A percentile compares a stretch with the other conserved stretches of the same genome.
Conservation (phyloP, 176 grass and related monocot genomes). For the Puccinellia tenuiflora region DNA sequence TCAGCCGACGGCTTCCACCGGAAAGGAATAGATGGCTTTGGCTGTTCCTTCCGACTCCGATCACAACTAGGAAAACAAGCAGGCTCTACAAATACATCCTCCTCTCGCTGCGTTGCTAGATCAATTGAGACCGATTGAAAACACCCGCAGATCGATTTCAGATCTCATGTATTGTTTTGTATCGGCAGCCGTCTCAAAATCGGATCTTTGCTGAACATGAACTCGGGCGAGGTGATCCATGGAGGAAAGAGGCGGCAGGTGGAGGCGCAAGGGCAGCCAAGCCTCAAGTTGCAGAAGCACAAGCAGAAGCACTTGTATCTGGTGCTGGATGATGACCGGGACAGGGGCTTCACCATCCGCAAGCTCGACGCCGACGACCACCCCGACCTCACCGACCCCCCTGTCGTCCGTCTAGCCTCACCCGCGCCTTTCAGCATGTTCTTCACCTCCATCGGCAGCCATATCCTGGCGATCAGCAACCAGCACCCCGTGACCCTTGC, state of each 20-base stretch:
- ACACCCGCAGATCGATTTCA: background rate
- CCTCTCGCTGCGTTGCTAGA: background rate
- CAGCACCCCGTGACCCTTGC: background rate
- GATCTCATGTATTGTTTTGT: background rate
- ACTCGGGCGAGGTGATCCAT: too few species aligned
- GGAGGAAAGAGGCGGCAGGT: too few species aligned
- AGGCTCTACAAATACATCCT: background rate
- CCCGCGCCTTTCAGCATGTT: background rate
- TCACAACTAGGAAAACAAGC: background rate
- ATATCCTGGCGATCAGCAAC: background rate
- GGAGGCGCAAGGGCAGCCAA: background rate
- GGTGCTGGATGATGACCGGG: too few species aligned
- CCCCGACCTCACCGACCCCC: background rate
- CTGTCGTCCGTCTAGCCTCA: background rate
- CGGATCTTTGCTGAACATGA: too few species aligned
- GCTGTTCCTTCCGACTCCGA: background rate
- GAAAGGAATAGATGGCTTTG: too few species aligned
- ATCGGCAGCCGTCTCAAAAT: background rate
- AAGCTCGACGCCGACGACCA: too few species aligned
- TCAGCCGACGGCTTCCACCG: too few species aligned
- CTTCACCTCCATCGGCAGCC: background rate
- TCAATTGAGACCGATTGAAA: too few species aligned
- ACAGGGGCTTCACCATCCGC: too few species aligned
- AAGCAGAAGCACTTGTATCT: background rate
- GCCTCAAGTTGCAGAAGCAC: background rate